These are phyloP conservation scores for Claviceps humidiphila DNA, from an alignment of 2,329 filamentous ascomycete genomes.

Conservation along the genomic window DNA sequence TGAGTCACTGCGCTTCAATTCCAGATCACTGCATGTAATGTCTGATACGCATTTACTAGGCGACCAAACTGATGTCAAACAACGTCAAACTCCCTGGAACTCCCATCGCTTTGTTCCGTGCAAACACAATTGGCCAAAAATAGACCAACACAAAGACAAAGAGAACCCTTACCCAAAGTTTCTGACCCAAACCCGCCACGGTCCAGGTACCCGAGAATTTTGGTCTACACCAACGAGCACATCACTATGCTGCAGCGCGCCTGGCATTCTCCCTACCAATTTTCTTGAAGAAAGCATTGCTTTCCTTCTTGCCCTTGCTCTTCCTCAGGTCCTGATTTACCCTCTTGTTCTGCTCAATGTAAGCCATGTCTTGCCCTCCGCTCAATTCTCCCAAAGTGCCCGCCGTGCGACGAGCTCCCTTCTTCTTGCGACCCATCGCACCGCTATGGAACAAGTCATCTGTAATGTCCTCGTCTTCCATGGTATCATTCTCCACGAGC, in stretches of 20 bases:
- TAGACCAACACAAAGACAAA: not conserved
- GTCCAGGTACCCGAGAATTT: not conserved
- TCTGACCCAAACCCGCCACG: not conserved
- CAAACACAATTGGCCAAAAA: not conserved
- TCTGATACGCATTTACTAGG: no score
- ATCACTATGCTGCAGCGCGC: constrained; percentile 19
- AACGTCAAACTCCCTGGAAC: not conserved
- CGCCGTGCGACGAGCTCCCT: constrained; percentile 61
- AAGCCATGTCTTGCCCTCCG: constrained; percentile 96
- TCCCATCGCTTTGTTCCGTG: not conserved
- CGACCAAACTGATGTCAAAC: no score
- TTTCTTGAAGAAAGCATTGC: constrained; percentile 28
- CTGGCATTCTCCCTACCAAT: constrained; percentile 28
- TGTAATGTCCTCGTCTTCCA: constrained; percentile 54
- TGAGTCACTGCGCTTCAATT: no score
- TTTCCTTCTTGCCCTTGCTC: constrained; percentile 25
- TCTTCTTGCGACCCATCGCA: constrained; percentile 35
- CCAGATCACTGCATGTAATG: no score
- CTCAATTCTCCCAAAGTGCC: constrained; percentile 76
- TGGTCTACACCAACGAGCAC: not conserved
- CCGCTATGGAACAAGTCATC: constrained; percentile 29
- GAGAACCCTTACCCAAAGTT: not conserved
- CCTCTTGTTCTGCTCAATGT: constrained; percentile 68
- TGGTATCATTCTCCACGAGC: constrained; percentile 72
- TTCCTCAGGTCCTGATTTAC: constrained; percentile 36